Evolutionary conservation across 139 green algal species (phyloP), one percentile per base, ranked within the genome.

Genomic region (Micromonas commoda): DNA sequence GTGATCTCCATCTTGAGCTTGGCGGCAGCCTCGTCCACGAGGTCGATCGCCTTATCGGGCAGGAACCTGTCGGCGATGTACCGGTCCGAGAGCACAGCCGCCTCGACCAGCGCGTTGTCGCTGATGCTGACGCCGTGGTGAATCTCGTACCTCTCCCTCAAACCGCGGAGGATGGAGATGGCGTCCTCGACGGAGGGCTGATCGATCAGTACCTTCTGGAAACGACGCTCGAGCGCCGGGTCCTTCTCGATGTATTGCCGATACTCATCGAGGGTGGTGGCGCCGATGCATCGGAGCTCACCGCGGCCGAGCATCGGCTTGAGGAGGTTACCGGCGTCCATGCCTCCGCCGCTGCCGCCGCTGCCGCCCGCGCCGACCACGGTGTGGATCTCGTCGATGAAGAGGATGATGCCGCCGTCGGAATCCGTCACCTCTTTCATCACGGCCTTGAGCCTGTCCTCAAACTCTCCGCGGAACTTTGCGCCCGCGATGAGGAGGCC

Each of bases 1-100:
- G 95, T 99, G 87, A 98, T 98, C 89, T 99, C 95, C 95, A 99
- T 98, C 88, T 97, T 98, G 4, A 99, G 89, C 84, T 97, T 97
- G 68, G 95, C 95, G 0, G 93, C 94, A 0, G 92, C 88, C 86
- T 98, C 94, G 82, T 98, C 94, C 37, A 98, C 86, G 79, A 97
- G 87, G 83, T 98, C 93, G 77, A 98, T 98, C 2, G 93, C 86
- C 77, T 92, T 92, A 82, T 98, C 93, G n/a, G 91, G 91, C 81
- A 96, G 82, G 82, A 96, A 96, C 31, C 94, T 85, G 68, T 96
- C 94, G 20, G 85, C 85, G 84, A 98, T 97, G 89, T 97, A 98
- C n/a, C 94, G 82, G 83, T 98, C 93, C 54, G 82, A 86, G 45
- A 98, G 85, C 66, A 91, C 81, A 9, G 95, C 95, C 1, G 95